Base-by-base conservation (phyloP, 2,329 filamentous ascomycete species). In the Monascus ruber region DNA sequence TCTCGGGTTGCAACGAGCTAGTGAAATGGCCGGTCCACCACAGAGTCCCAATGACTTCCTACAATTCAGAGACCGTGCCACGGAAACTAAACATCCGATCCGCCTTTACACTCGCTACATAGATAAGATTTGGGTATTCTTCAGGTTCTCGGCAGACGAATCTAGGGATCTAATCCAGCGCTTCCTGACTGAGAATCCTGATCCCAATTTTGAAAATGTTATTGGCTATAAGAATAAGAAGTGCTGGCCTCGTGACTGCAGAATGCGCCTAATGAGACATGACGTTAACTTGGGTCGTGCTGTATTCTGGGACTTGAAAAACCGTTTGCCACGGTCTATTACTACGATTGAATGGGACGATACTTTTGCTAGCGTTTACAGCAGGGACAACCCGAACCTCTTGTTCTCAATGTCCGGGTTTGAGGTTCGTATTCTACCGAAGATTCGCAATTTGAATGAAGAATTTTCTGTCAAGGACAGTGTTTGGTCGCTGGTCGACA, bases 221-320 rank as follows among this genome's bases (percentile, higher is more conserved):
- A 96, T 98, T 52, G 91, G 91, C 0, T 98, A 96, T 65, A 88
- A 85, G 70, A 98, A 94, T 66, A 98, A 98, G 72, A 98, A 96
- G 62, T 98, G 93, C 65, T 98, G 91, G 91, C 93, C 91, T 33
- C 79, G 91, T 53, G 91, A 98, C 60, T 95, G 88, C 24, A 79
- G 91, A 37, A 98, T 98, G 93, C 82, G 93, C 34, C 67, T 98
- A 53, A 98, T 98, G 91, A 81, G 91, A 46, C 91, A 98, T 63
- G 91, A 98, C 65, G 93, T 98, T 49, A 96, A 98, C 53, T 79
- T 98, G 33, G 91, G 93, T 33, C 82, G 93, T 43, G 93, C 93
- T 42, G 91, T 95, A 1, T 98, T 98, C 69, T 98, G 91, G 91
- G 89, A 98, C 58, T 66, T 98, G 60, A 96, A 98, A 74, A 98